Evolutionary conservation across 208 protist species (phyloP), one percentile per base, ranked within the genome.

Genomic region (Sergeia podlipaevii): DNA sequence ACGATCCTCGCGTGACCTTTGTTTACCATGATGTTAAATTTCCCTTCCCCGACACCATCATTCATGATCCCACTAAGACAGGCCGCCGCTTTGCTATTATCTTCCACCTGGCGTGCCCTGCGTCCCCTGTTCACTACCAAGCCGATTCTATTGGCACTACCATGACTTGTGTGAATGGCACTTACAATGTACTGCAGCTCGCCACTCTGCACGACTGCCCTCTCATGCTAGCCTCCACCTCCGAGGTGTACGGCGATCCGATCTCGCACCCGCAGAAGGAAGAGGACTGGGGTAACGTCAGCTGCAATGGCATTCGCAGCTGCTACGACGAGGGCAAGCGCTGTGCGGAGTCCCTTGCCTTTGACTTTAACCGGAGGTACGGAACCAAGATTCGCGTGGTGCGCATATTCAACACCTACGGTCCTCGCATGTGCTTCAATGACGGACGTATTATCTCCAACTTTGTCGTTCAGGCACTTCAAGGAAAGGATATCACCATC

Each of bases 311-410:
- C 11, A 61, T 82, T 3, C 77, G 93, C 15, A 88, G 93, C 27
- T 98, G 96, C 68, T 98, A 98, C 60, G 96, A 98, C 71, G 96
- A 98, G 70, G 97, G 94, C 21, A 98, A 98, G 81, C 84, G 97
- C 15, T 80, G 90, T 26, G 89, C 77, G 0, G 96, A 98, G 68
- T 92, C 93, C 8, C 57, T 98, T 30, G 86, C 61, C 46, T 96
- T 95, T 66, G 93, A 97, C 20, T 97, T 96, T 59, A 45, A 89
- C 46, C 61, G 85, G 28, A 55, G 50, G 34, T 44, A 81, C 32
- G 67, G 72, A 8, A 76, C 89, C 2, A 80, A 96, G 27, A 63
- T 97, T 7, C 74, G 90, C 13, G 86, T 98, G 7, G 93, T 79
- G 3, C 87, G 97, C 26, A 97, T 98, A 63, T 98, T 98, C 72